phyloP scores from a whole-genome alignment of 1,284 basidiomycete genomes.

The Sporisorium reilianum region DNA sequence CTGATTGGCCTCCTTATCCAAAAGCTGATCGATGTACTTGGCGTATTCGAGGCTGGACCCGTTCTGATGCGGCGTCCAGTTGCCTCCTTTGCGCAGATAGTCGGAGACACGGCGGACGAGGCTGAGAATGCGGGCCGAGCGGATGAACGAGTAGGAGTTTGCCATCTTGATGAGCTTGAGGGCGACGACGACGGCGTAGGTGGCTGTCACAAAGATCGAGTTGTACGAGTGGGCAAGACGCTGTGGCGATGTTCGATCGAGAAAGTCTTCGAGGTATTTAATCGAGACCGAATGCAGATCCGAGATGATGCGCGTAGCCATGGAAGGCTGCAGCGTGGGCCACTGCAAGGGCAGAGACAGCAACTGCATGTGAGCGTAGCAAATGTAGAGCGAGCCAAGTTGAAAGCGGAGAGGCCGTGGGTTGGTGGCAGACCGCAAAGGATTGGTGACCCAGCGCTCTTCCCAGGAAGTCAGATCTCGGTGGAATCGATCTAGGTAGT shows the following conservation, averaged over 20 bases:
- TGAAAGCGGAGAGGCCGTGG: slow-evolving; percentile 41
- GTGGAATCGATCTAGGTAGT: slow-evolving; percentile 39
- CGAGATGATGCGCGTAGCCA: slow-evolving; percentile 40
- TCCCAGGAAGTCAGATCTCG: slow-evolving; percentile 44
- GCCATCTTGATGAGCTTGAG: slow-evolving; percentile 46
- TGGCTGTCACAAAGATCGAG: slow-evolving; percentile 47
- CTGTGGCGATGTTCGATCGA: slow-evolving; percentile 37
- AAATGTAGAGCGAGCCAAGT: slow-evolving; percentile 45
- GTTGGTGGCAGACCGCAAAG: slow-evolving; percentile 21
- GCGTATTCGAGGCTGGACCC: slow-evolving; percentile 44
- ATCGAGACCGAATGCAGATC: slow-evolving; percentile 39
- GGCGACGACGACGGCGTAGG: slow-evolving; percentile 41
- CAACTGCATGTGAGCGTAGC: slow-evolving; percentile 51
- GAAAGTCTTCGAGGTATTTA: slow-evolving; percentile 42
- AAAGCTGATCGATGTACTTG: slow-evolving; percentile 36
- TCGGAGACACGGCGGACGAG: slow-evolving; percentile 32
- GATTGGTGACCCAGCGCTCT: slow-evolving; percentile 37
- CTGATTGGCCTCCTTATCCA: slow-evolving; percentile 25
- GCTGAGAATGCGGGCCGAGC: slow-evolving; percentile 26
- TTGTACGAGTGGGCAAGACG: slow-evolving; percentile 46
- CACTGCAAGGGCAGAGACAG: slow-evolving; percentile 37
- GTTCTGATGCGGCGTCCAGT: slow-evolving; percentile 40
- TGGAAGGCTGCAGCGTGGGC: slow-evolving; percentile 23
- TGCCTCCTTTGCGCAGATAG: slow-evolving; percentile 36
- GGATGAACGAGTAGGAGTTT: slow-evolving; percentile 33